Conservation (phyloP, 257 asterid genomes). For the Solanum raphanifolium region DNA sequence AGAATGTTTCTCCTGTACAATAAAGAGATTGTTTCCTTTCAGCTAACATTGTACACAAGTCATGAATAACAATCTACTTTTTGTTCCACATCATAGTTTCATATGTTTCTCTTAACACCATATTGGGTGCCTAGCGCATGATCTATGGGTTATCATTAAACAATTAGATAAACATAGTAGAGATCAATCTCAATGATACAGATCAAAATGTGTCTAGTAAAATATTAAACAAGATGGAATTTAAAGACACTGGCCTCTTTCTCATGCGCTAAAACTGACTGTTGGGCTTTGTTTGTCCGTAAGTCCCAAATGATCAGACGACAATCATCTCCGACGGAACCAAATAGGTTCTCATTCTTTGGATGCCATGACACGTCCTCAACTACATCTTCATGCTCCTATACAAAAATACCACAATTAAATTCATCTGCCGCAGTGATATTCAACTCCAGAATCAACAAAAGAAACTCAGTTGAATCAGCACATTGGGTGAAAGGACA, state of each 20-base stretch:
- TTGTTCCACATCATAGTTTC: background rate
- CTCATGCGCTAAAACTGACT: conserved; percentile 56
- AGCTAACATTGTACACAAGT: background rate
- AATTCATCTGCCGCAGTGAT: background rate
- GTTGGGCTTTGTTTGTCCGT: conserved; percentile 73
- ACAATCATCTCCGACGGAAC: conserved; percentile 97
- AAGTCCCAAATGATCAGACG: conserved; percentile 85
- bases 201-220: background rate
- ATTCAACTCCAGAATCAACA: background rate
- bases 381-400: conserved; percentile 77
- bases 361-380: conserved; percentile 91
- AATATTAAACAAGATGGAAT: background rate
- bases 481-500: background rate
- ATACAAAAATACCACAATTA: background rate
- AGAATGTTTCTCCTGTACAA: background rate
- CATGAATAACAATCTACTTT: background rate
- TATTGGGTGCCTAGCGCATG: background rate
- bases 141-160: background rate
- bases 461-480: background rate
- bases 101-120: background rate
- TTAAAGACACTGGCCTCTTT: conserved; percentile 47
- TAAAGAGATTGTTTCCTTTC: background rate
- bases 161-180: background rate
- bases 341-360: conserved; percentile 68
- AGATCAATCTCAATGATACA: background rate